Evolutionary conservation across 768 basidiomycete species (phyloP).

Genomic region (Tylopilus felleus): DNA sequence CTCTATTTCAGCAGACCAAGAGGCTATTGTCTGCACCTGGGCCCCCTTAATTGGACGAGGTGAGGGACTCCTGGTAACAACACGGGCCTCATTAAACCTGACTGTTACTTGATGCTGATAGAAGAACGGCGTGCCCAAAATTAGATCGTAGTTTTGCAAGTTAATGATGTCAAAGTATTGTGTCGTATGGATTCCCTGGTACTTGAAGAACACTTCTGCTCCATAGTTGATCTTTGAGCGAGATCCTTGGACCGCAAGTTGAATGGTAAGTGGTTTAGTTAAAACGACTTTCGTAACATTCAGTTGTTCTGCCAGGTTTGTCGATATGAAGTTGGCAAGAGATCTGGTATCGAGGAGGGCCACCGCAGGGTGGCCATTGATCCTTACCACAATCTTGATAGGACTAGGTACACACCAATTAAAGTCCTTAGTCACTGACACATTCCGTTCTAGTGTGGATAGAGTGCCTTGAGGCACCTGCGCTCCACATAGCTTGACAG

Average conservation of each 20-base stretch:
- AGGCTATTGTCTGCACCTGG: too few species aligned
- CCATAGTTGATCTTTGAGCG: slow-evolving; percentile 24
- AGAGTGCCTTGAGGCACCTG: not conserved
- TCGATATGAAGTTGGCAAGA: slow-evolving; percentile 32
- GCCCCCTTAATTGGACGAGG: too few species aligned
- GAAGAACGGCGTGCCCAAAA: slow-evolving; percentile 39
- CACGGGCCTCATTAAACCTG: too few species aligned
- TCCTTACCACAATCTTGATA: not conserved
- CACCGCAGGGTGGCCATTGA: slow-evolving; percentile 18
- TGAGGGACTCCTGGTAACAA: too few species aligned
- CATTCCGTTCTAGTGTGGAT: not conserved
- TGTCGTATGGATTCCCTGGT: slow-evolving; percentile 14
- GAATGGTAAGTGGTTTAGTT: slow-evolving; percentile 27
- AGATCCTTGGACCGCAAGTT: slow-evolving; percentile 33
- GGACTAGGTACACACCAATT: slow-evolving; percentile 8
- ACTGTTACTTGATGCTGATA: slow-evolving; percentile 23
- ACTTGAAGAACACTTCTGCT: slow-evolving; percentile 7
- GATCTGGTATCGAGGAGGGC: slow-evolving; percentile 29
- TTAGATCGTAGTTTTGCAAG: slow-evolving; percentile 37
- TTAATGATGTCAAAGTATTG: slow-evolving; percentile 38
- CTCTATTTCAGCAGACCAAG: too few species aligned
- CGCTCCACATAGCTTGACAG: not conserved
- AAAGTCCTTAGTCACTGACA: not conserved
- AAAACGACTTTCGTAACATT: not conserved
- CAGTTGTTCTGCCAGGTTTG: too few species aligned